Evolutionary conservation across 2,329 filamentous ascomycete species (phyloP).

Genomic region (Volutella citrinella): DNA sequence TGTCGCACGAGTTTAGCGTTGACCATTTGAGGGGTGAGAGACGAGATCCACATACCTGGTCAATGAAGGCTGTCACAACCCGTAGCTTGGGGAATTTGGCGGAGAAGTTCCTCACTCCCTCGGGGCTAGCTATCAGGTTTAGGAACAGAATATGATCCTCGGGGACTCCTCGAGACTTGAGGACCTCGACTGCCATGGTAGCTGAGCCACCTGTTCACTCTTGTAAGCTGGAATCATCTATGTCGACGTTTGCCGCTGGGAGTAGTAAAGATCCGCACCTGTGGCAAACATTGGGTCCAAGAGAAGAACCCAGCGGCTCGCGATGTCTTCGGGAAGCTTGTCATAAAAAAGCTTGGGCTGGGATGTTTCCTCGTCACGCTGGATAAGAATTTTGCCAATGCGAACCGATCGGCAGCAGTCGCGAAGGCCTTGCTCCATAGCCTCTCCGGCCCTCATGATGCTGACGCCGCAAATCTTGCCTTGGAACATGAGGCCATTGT

Average conservation of each 20-base stretch:
- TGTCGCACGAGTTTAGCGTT: too few species aligned
- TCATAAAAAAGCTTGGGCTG: conserved; percentile 95
- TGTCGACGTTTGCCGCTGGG: too few species aligned
- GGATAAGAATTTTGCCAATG: conserved; percentile 98
- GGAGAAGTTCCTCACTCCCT: conserved; percentile 86
- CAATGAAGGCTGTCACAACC: conserved; percentile 93
- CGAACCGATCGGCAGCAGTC: conserved; percentile 97
- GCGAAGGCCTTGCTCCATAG: conserved; percentile 95
- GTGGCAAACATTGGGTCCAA: conserved; percentile 99
- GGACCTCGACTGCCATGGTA: conserved; percentile 92
- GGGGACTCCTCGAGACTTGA: conserved; percentile 85
- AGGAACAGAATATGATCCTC: conserved; percentile 95
- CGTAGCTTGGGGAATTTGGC: conserved; percentile 83
- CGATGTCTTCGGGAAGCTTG: conserved; percentile 92
- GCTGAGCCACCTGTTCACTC: conserved; percentile 73
- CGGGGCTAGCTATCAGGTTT: conserved; percentile 95
- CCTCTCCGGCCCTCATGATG: conserved; percentile 97
- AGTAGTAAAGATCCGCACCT: too few species aligned
- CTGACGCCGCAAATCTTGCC: conserved; percentile 98
- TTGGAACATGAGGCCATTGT: conserved; percentile 90
- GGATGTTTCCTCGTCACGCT: conserved; percentile 92
- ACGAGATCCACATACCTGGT: conserved; percentile 60
- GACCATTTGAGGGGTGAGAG: too few species aligned
- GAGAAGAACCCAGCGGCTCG: conserved; percentile 86
- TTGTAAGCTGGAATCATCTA: too few species aligned